Base-by-base conservation (phyloP, 73 alveolate genomes). In the Paramecium octaurelia region DNA sequence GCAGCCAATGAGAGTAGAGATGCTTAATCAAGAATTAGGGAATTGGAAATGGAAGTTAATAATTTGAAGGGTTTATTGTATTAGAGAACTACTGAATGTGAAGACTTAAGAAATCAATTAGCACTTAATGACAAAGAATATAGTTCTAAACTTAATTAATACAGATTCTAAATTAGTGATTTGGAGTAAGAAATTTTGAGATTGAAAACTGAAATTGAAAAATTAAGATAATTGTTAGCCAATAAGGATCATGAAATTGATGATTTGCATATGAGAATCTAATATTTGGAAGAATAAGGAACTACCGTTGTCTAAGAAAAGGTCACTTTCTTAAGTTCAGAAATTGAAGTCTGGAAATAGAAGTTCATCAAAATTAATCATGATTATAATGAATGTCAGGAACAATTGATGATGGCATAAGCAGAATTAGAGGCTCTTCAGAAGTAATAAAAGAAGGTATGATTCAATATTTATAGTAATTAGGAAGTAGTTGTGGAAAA, bases 201-300 rank as follows among this genome's bases (percentile, higher is more conserved):
- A 71, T 71, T 71, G 40, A 71, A 71, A 35, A 36, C 58, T 31
- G 86, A 71, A 71, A 34, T 71, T 34, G 86, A 71, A n/a, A 71
- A 71, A 34, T 38, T 12, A 16, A 71, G 58, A 71, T 71, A 71
- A 35, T 4, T 38, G 38, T 34, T 71, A 34, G 44, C 36, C 1
- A 38, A 42, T 35, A 71, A 35, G 21, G 54, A 71, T 35, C 36
- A 71, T 27, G 86, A 71, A 34, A 71, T 71, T 35, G 86, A 71
- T 36, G 86, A 71, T 16, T 36, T 35, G 6, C 58, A 35, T 31
- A 14, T 71, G 18, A 71, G 86, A 71, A 71, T 71, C 4, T 34
- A 71, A 71, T 71, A 71, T 27, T 71, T 71, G n/a, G 86, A 71
- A 71, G 86, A 71, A 35, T 71, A 71, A 71, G 86, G 86, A 71